Percentiles rank a stretch among this genome's conserved stretches.
Conservation (phyloP, 768 basidiomycete species). For the Lactifluus subvellereus region DNA sequence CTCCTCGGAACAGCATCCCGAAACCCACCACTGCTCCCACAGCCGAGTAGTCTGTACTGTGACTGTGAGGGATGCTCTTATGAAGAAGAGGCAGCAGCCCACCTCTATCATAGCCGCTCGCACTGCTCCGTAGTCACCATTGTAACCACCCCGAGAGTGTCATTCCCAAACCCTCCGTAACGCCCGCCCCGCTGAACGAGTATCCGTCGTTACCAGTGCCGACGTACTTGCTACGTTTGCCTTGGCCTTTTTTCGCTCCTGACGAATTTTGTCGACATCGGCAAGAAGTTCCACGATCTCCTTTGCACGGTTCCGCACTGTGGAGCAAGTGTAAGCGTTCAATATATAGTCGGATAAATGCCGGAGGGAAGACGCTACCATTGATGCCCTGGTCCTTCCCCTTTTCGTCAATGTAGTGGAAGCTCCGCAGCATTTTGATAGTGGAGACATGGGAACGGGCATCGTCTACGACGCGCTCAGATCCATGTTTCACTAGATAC, state of each 20-base stretch:
- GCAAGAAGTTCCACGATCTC: slow-evolving; percentile 89
- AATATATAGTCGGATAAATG: not conserved
- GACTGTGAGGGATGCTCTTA: slow-evolving; percentile 4
- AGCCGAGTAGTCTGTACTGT: slow-evolving; percentile 19
- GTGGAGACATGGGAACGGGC: slow-evolving; percentile 91
- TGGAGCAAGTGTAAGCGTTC: not conserved
- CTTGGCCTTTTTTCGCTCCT: slow-evolving; percentile 90
- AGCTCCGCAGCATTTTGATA: slow-evolving; percentile 94
- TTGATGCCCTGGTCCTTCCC: slow-evolving; percentile 98
- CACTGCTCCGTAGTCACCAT: slow-evolving; percentile 38
- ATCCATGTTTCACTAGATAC: slow-evolving; percentile 95
- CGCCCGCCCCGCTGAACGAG: slow-evolving; percentile 55
- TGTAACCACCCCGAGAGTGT: slow-evolving; percentile 30
- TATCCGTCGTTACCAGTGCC: slow-evolving; percentile 82
- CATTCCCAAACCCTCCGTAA: slow-evolving; percentile 69
- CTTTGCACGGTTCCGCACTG: slow-evolving; percentile 93
- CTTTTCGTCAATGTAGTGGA: slow-evolving; percentile 98
- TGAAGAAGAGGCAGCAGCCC: not conserved
- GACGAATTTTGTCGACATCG: slow-evolving; percentile 86
- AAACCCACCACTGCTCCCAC: slow-evolving; percentile 50
- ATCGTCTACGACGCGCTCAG: slow-evolving; percentile 96
- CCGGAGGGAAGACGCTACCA: slow-evolving; percentile 43
- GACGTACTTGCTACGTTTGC: slow-evolving; percentile 79
- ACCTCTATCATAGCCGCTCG: slow-evolving; percentile 37
- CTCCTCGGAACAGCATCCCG: slow-evolving; percentile 50